phyloP scores from a whole-genome alignment of 345 rosid species.

The Aquilaria yunnanensis region DNA sequence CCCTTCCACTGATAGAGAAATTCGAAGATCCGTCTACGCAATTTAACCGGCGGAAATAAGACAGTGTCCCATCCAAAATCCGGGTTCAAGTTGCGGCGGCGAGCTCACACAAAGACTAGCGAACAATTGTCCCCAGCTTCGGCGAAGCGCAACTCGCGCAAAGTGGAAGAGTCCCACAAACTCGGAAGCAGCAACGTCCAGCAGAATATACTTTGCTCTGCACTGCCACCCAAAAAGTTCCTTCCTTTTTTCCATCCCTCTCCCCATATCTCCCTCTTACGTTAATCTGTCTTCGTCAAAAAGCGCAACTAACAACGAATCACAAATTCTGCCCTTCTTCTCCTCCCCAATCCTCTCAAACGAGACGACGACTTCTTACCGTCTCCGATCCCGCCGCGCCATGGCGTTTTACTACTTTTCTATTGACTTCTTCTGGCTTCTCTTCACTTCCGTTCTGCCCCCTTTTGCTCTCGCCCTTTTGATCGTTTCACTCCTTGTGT shows the following conservation, averaged over 20 bases:
- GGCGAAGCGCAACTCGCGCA: neutral
- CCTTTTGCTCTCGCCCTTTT: constrained; percentile 16
- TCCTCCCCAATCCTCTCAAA: neutral
- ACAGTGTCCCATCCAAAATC: too few relatives aligned
- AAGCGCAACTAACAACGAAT: neutral
- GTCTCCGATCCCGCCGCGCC: neutral
- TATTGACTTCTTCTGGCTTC: constrained; percentile 14
- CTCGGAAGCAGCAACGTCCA: constrained; percentile 9
- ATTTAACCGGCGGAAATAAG: too few relatives aligned
- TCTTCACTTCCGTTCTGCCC: constrained; percentile 16
- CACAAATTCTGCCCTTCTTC: neutral
- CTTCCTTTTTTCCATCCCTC: constrained; percentile 4
- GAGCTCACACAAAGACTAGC: too few relatives aligned
- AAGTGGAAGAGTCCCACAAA: neutral
- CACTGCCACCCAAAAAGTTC: neutral
- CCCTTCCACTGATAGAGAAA: too few relatives aligned
- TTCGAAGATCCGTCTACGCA: too few relatives aligned
- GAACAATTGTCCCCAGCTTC: too few relatives aligned
- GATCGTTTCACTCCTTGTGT: constrained; percentile 12
- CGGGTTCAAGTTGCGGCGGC: too few relatives aligned
- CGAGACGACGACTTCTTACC: too few relatives aligned
- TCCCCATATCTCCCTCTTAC: neutral
- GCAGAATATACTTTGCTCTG: constrained; percentile 16
- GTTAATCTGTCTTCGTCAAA: neutral
- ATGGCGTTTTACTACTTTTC: constrained; percentile 20